Evolutionary conservation across 2,329 filamentous ascomycete genomes (phyloP).

Genomic region (Aphanoascus verrucosus): DNA sequence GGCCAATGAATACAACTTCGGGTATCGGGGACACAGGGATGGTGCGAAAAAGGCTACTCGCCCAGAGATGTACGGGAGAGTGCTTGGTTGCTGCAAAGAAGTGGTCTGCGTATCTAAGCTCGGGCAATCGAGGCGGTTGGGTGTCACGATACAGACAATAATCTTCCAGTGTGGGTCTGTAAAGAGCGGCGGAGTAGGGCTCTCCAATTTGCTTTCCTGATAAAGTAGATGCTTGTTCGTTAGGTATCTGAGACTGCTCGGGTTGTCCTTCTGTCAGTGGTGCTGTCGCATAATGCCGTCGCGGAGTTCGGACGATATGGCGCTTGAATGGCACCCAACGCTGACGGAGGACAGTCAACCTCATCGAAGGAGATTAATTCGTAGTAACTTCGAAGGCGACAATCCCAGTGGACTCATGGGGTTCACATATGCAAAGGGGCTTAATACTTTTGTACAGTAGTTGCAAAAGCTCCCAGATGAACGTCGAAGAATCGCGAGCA

Average conservation of each 20-base stretch:
- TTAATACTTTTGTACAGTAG: background rate
- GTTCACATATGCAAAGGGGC: no score
- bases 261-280: background rate
- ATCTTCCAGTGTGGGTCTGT: background rate
- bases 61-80: slow-evolving; percentile 49
- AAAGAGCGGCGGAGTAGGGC: background rate
- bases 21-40: slow-evolving; percentile 45
- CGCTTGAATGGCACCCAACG: background rate
- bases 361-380: background rate
- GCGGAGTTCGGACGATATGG: background rate
- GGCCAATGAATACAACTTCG: slow-evolving; percentile 57
- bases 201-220: background rate
- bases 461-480: background rate
- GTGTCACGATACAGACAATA: slow-evolving; percentile 43
- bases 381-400: background rate
- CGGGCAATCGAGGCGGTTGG: slow-evolving; percentile 31
- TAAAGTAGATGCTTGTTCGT: background rate
- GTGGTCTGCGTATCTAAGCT: slow-evolving; percentile 37
- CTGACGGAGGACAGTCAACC: background rate
- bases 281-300: background rate
- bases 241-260: background rate
- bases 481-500: background rate
- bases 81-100: slow-evolving; percentile 39
- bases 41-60: slow-evolving; percentile 48
- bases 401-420: no score